Percentiles rank a stretch among this genome's conserved stretches.
phyloP scores from a whole-genome alignment of 495 filamentous ascomycete genomes.

The Bombardia bombarda region DNA sequence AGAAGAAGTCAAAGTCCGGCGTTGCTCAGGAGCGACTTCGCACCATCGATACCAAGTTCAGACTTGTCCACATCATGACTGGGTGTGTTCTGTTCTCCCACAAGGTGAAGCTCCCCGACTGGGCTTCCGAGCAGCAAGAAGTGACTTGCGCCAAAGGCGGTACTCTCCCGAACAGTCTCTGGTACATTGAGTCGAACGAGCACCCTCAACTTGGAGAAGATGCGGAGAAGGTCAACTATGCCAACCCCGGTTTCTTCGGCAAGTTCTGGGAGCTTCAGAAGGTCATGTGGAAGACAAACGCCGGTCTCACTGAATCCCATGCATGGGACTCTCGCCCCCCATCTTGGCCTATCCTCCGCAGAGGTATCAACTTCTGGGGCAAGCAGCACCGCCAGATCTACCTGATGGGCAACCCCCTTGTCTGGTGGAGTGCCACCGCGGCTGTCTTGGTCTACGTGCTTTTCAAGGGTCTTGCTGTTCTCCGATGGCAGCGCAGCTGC shows the following conservation, averaged over 20 bases:
- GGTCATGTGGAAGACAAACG: slow-evolving; percentile 99
- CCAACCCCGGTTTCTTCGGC: slow-evolving; percentile 89
- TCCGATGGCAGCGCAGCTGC: slow-evolving; percentile 91
- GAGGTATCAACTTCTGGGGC: slow-evolving; percentile 99
- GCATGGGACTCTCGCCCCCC: slow-evolving; percentile 95
- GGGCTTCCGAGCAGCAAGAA: slow-evolving; percentile 96
- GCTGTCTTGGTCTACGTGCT: slow-evolving; percentile 68
- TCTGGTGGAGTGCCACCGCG: slow-evolving; percentile 89
- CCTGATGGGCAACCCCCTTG: slow-evolving; percentile 87
- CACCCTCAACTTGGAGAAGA: slow-evolving; percentile 66
- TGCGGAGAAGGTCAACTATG: slow-evolving; percentile 91
- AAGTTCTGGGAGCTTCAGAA: slow-evolving; percentile 99
- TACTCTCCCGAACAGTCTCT: slow-evolving; percentile 90
- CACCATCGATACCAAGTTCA: slow-evolving; percentile 96
- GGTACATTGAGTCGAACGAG: slow-evolving; percentile 87
- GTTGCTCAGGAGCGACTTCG: slow-evolving; percentile 77
- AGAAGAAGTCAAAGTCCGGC: slow-evolving; percentile 73
- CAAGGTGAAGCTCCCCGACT: slow-evolving; percentile 95
- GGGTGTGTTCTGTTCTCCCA: slow-evolving; percentile 95
- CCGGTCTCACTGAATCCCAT: slow-evolving; percentile 90
- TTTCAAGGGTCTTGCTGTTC: slow-evolving; percentile 81
- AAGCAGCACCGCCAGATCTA: slow-evolving; percentile 91
- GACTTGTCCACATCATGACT: slow-evolving; percentile 90
- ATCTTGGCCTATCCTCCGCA: slow-evolving; percentile 86
- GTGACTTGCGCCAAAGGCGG: slow-evolving; percentile 93